Percentiles rank a stretch among this genome's conserved stretches.
These are phyloP conservation scores for Allium cepa DNA, from an alignment of 106 monocot genomes.

Conservation along the genomic window DNA sequence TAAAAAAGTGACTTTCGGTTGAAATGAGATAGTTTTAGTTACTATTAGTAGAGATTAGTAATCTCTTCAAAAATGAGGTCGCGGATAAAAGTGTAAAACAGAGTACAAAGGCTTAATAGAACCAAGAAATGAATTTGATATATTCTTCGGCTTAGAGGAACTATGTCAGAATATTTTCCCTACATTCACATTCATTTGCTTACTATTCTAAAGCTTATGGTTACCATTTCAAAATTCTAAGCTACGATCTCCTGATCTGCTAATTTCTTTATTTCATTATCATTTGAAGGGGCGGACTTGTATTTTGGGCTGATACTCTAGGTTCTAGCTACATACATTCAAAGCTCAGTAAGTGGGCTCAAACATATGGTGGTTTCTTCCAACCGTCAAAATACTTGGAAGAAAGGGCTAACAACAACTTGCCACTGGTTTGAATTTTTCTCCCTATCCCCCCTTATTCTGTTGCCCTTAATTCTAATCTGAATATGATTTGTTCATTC, in stretches of 20 bases:
- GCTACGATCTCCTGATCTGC: background rate
- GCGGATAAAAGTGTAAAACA: too few relatives aligned
- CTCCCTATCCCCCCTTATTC: background rate
- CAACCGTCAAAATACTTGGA: constrained; percentile 79
- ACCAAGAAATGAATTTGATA: too few relatives aligned
- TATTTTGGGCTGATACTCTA: constrained; percentile 91
- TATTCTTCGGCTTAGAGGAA: too few relatives aligned
- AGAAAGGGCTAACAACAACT: constrained; percentile 67
- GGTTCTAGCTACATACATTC: constrained; percentile 68
- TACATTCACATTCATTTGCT: too few relatives aligned
- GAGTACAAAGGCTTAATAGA: too few relatives aligned
- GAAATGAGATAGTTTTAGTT: too few relatives aligned
- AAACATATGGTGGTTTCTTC: constrained; percentile 70
- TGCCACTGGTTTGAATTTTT: constrained; percentile 56
- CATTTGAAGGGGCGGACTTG: constrained; percentile 67
- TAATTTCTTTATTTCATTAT: background rate
- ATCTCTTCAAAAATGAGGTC: too few relatives aligned
- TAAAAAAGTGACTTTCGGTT: too few relatives aligned
- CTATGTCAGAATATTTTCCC: too few relatives aligned
- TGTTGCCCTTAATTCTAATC: background rate
- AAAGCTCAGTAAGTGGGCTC: constrained; percentile 56
- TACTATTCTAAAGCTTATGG: too few relatives aligned
- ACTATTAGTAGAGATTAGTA: too few relatives aligned
- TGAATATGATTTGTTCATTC: background rate
- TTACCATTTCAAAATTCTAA: background rate